Base-by-base conservation (phyloP, 306 rosid species). In the Vigna angularis region DNA sequence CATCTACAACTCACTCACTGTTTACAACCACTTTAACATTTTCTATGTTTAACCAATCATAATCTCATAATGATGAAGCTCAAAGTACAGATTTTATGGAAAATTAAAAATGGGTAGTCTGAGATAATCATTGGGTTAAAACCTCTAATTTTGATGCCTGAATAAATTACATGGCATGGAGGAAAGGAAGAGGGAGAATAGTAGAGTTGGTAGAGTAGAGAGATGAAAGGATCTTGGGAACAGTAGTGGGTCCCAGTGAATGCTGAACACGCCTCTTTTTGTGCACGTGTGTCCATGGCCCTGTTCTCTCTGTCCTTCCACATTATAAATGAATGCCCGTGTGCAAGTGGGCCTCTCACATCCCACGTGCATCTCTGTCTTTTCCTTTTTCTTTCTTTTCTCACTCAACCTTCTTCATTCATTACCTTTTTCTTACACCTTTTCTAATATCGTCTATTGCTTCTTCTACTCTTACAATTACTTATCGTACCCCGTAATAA, bases 281-380 rank as follows among this genome's bases (percentile, higher is more conserved):
- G 88, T 76, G 91, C 85, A 88, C 85, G 92, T 86, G 93, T 89
- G 91, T 81, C 83, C 57, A 69, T 84, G 85, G 55, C 66, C 86
- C 86, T 55, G 62, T 69, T 63, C 59, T 78, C 79, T 13, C 28
- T 6, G 26, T 8, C 9, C 32, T 55, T 18, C 14, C 86, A 78
- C 81, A 82, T 89, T 79, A 83, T 84, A 45, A 85, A 77, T 88
- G 82, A 85, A 77, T 88, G 82, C 84, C 89, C 91, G 88, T 88
- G 95, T 89, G 94, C 77, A 38, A 53, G 97, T 88, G 91, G 97
- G 91, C 77, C 88, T 63, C 81, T 77, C 81, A 63, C 83, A 18
- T 87, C 92, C 98, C 98, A 91, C 98, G 93, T 92, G 96, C 93
- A 81, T 80, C 15, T 45, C 50, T 45, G 17, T 67, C 17, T 66